Conservation (phyloP, 163 green algal genomes). For the Volvox carteri region DNA sequence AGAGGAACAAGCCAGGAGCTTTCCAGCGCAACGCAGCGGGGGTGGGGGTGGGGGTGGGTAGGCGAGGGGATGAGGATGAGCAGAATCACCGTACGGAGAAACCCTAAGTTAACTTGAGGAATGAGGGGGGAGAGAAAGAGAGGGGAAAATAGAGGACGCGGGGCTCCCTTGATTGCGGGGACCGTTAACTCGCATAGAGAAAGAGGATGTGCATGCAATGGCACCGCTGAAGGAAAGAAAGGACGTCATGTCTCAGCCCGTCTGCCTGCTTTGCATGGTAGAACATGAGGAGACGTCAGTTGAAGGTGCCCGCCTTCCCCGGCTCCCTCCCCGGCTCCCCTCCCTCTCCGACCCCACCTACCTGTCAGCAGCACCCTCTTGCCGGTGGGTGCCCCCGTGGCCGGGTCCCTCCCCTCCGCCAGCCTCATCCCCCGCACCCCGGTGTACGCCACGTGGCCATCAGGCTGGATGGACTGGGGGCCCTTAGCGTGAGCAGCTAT, state of each 20-base stretch:
- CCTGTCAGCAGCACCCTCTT: slow-evolving; percentile 70
- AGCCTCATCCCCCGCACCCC: slow-evolving; percentile 69
- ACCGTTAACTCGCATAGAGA: too few relatives aligned
- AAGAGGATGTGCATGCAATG: too few relatives aligned
- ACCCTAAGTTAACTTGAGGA: too few relatives aligned
- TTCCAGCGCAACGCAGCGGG: neutral
- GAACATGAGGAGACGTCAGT: too few relatives aligned
- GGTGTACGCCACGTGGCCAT: slow-evolving; percentile 70
- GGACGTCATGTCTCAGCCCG: too few relatives aligned
- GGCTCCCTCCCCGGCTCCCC: neutral
- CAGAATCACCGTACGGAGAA: too few relatives aligned
- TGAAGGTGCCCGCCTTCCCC: neutral
- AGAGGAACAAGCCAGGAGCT: neutral
- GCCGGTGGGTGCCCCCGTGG: neutral
- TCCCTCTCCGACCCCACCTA: neutral
- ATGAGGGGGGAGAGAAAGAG: too few relatives aligned
- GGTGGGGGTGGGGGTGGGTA: neutral
- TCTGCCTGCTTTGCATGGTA: too few relatives aligned
- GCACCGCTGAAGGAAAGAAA: too few relatives aligned
- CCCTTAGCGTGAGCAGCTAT: slow-evolving; percentile 74
- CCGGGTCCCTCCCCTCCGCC: slow-evolving; percentile 14
- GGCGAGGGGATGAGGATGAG: neutral
- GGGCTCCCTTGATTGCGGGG: too few relatives aligned
- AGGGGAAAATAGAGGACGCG: too few relatives aligned
- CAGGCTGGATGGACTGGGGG: slow-evolving; percentile 64